Conservation (phyloP, 768 basidiomycete genomes). For the Termitomyces eurrhizus region DNA sequence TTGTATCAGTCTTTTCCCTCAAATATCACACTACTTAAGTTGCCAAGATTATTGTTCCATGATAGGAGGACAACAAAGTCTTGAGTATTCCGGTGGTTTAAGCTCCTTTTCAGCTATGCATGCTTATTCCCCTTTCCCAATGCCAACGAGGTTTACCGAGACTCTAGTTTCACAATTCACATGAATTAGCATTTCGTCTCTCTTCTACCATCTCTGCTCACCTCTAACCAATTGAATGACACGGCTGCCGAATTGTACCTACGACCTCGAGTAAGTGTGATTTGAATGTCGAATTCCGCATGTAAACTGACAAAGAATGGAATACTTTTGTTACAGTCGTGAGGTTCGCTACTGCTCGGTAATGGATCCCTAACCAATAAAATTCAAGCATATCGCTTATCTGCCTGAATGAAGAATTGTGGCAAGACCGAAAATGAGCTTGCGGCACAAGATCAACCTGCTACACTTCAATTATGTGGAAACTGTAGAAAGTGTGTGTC, state of each 20-base stretch:
- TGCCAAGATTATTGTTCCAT: not conserved
- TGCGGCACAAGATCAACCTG: not conserved
- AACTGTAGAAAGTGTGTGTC: not conserved
- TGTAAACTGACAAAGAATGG: not conserved
- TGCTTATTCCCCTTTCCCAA: slow-evolving; percentile 1
- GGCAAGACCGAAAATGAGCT: slow-evolving; percentile 6
- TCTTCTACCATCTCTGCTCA: not conserved
- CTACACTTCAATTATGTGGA: slow-evolving; percentile 3
- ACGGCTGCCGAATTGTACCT: not conserved
- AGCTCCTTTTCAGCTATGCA: not conserved
- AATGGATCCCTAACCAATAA: not conserved
- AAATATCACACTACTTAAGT: not conserved
- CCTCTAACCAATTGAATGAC: not conserved
- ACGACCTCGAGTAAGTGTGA: not conserved
- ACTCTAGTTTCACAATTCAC: not conserved
- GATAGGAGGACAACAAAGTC: not conserved
- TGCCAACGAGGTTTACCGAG: not conserved
- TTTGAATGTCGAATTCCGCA: not conserved
- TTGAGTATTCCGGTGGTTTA: not conserved
- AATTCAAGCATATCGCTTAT: not conserved
- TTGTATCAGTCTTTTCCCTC: not conserved
- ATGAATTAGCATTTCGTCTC: not conserved
- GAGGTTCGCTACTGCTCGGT: slow-evolving; percentile 5
- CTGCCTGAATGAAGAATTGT: not conserved
- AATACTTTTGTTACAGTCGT: not conserved